Evolutionary conservation across 1,139 yeast genomes (phyloP).

Genomic region (Lodderomyces orthopsilosis): DNA sequence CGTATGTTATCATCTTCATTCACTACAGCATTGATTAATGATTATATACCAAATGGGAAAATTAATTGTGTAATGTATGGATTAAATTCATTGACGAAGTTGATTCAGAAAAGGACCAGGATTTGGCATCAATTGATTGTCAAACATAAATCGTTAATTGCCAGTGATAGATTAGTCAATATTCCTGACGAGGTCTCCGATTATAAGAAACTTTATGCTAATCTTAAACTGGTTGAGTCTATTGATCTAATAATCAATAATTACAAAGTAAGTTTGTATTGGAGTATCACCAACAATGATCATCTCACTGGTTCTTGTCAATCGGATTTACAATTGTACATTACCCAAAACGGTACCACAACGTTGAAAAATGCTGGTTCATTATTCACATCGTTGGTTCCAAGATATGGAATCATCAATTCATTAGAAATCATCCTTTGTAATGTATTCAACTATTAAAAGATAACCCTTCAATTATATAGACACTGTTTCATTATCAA

Average conservation of each 20-base stretch:
- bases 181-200: conserved; percentile 15
- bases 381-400: conserved; percentile 22
- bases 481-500: conserved; percentile 21
- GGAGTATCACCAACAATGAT: conserved; percentile 29
- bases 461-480: not conserved
- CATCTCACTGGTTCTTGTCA: conserved; percentile 27
- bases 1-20: conserved; percentile 24
- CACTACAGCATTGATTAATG: conserved; percentile 16
- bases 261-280: conserved; percentile 18
- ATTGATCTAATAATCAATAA: conserved; percentile 15
- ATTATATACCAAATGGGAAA: conserved; percentile 27
- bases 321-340: conserved; percentile 18
- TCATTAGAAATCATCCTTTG: conserved; percentile 25
- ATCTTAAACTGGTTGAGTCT: conserved; percentile 21
- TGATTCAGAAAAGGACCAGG: conserved; percentile 22
- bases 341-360: conserved; percentile 10
- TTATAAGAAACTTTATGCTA: conserved; percentile 17
- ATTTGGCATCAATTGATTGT: conserved; percentile 20
- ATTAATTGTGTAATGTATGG: conserved; percentile 31
- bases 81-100: conserved; percentile 29
- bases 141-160: conserved; percentile 15
- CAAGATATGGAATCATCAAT: conserved; percentile 25
- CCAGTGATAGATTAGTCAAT: conserved; percentile 6
- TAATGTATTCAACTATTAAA: conserved; percentile 19
- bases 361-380: conserved; percentile 12